A percentile compares a stretch with the other conserved stretches of the same genome.
Evolutionary conservation across 257 asterid species (phyloP).

Genomic region (Marsdenia floribunda): DNA sequence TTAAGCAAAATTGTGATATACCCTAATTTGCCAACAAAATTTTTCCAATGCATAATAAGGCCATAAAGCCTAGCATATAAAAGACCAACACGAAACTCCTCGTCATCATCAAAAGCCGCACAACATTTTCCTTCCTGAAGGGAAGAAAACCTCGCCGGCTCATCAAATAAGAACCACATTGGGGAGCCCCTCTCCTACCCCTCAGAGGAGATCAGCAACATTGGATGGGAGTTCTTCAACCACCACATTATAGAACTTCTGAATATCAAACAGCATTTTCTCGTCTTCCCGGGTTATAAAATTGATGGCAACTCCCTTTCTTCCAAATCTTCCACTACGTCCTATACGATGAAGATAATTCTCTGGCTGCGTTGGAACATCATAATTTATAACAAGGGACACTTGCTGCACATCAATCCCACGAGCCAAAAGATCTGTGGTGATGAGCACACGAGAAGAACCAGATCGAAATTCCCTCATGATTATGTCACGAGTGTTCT

Average conservation of each 20-base stretch:
- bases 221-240: conserved; percentile 71
- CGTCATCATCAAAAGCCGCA: too few relatives aligned
- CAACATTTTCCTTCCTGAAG: too few relatives aligned
- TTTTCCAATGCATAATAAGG: not conserved
- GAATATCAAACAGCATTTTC: conserved; percentile 62
- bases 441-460: conserved; percentile 58
- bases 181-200: not conserved
- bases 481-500: conserved; percentile 72
- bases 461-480: conserved; percentile 80
- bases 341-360: conserved; percentile 77
- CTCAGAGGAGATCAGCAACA: conserved; percentile 67
- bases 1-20: not conserved
- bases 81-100: not conserved
- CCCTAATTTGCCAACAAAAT: conserved; percentile 14
- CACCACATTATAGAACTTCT: conserved; percentile 65
- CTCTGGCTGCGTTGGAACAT: conserved; percentile 77
- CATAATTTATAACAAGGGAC: conserved; percentile 69
- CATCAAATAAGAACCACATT: not conserved
- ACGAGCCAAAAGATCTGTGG: conserved; percentile 64
- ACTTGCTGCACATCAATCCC: conserved; percentile 74
- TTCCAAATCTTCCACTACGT: conserved; percentile 73
- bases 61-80: not conserved
- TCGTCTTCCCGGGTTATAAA: conserved; percentile 61
- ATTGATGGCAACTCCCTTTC: conserved; percentile 76
- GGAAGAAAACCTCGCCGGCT: not conserved